Evolutionary conservation across 495 filamentous ascomycete species (phyloP).

Genomic region (Penicillium dipodomyicola): DNA sequence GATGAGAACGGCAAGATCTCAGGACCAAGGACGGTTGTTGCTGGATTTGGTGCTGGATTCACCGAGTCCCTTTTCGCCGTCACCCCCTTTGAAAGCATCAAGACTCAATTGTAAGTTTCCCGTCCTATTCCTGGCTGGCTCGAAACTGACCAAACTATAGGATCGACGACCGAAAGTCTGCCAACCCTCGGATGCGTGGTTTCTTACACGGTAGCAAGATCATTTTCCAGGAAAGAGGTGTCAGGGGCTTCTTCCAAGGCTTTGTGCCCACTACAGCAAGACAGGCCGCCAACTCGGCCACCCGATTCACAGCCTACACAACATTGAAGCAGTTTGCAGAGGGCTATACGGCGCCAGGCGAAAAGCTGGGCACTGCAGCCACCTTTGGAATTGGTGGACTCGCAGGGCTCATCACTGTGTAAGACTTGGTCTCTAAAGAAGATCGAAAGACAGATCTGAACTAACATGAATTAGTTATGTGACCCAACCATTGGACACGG

Average conservation of each 20-base stretch:
- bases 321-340: slow-evolving; percentile 87
- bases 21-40: slow-evolving; percentile 85
- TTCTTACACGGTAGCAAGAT: slow-evolving; percentile 88
- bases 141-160: slow-evolving; percentile 35
- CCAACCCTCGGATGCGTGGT: slow-evolving; percentile 82
- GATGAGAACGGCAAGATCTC: slow-evolving; percentile 87
- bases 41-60: slow-evolving; percentile 90
- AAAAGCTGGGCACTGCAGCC: slow-evolving; percentile 84
- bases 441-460: background rate
- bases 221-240: slow-evolving; percentile 81
- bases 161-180: slow-evolving; percentile 91
- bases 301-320: slow-evolving; percentile 86
- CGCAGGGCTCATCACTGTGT: slow-evolving; percentile 92
- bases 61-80: slow-evolving; percentile 93
- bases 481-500: slow-evolving; percentile 88
- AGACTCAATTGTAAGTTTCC: slow-evolving; percentile 73
- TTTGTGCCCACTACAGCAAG: slow-evolving; percentile 92
- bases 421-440: slow-evolving; percentile 37
- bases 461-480: slow-evolving; percentile 43
- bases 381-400: slow-evolving; percentile 91
- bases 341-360: slow-evolving; percentile 86
- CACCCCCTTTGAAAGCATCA: slow-evolving; percentile 96
- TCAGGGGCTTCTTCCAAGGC: slow-evolving; percentile 93
- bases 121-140: background rate
- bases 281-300: slow-evolving; percentile 91